These are phyloP conservation scores for Claviceps sorghi DNA, from an alignment of 2,329 filamentous ascomycete genomes.

Conservation along the genomic window DNA sequence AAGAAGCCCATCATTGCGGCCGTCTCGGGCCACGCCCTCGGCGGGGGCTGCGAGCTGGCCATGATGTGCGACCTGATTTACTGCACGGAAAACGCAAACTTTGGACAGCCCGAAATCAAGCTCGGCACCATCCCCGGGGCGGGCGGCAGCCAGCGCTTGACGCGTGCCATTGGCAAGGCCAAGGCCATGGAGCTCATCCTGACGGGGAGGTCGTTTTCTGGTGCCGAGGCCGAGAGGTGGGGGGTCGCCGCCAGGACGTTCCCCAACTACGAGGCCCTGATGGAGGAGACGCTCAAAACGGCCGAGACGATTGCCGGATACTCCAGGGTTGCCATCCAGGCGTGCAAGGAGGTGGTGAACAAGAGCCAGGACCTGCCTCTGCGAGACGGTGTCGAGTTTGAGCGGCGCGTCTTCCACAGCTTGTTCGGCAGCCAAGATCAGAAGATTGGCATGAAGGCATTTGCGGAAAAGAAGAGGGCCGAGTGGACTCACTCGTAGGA, in stretches of 20 bases:
- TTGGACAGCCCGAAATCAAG: constrained; percentile 96
- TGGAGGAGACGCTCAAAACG: constrained; percentile 66
- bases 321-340: constrained; percentile 74
- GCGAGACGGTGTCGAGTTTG: constrained; percentile 84
- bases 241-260: constrained; percentile 77
- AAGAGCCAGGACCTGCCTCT: constrained; percentile 90
- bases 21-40: constrained; percentile 86
- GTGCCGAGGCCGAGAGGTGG: constrained; percentile 76
- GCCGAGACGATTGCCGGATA: constrained; percentile 83
- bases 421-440: constrained; percentile 92
- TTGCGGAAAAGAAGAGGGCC: constrained; percentile 86
- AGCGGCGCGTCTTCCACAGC: constrained; percentile 82
- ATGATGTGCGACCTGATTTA: constrained; percentile 97
- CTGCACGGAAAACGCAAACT: constrained; percentile 71
- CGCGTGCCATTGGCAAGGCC: constrained; percentile 67
- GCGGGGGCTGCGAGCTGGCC: constrained; percentile 89
- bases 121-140: constrained; percentile 84
- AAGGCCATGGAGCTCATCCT: constrained; percentile 85
- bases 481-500: constrained; percentile 70
- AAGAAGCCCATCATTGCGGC: constrained; percentile 93
- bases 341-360: constrained; percentile 95
- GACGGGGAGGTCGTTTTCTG: constrained; percentile 71
- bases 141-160: constrained; percentile 80
- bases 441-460: constrained; percentile 93
- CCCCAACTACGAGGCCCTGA: constrained; percentile 62